Base-by-base conservation (phyloP, 1,139 yeast genomes). In the Zhuliangozyma parablackwelliae region DNA sequence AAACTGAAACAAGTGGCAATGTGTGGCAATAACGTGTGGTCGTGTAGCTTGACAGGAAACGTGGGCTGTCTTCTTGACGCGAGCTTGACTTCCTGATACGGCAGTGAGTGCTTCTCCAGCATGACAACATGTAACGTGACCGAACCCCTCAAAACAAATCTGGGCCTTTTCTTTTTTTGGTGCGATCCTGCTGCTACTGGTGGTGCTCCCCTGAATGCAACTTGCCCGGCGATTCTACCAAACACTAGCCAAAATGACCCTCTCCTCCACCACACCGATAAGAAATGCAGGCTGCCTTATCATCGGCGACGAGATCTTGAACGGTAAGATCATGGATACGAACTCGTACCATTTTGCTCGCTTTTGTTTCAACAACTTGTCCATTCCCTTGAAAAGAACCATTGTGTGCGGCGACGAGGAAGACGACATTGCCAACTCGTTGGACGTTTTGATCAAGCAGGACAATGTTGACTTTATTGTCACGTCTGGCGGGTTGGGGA, bases 401-500 rank as follows among this genome's bases (percentile, higher is more conserved):
- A 67, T 78, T 4, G 88, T 86, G 0, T 81, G 90, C 39, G 90
- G 92, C 0, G 96, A 88, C 57, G 88, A 83, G 30, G 74, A 72
- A 41, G 54, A 60, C 2, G 94, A 84, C 43, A 87, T 88, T 34
- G 61, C 70, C 2, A 69, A 69, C 10, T 73, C 82, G 1, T 59
- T 85, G 25, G 57, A 58, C 26, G 54, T 68, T 6, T 62, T 85
- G 41, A 41, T 54, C 8, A 53, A 57, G 20, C 60, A 72, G 25
- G 54, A 65, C 16, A 64, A 72, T 33, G 80, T 80, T 48, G 92
- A 85, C 51, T 72, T 87, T 38, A 72, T 87, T 6, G 73, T 86
- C 12, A 86, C 96, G 1, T 77, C 88, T 12, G 96, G 96, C 2
- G 88, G 87, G 0, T 84, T 88, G 44, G 96, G 96, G 0, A 86